phyloP scores from a whole-genome alignment of 768 basidiomycete genomes.

The Leccinum subtestaceum region DNA sequence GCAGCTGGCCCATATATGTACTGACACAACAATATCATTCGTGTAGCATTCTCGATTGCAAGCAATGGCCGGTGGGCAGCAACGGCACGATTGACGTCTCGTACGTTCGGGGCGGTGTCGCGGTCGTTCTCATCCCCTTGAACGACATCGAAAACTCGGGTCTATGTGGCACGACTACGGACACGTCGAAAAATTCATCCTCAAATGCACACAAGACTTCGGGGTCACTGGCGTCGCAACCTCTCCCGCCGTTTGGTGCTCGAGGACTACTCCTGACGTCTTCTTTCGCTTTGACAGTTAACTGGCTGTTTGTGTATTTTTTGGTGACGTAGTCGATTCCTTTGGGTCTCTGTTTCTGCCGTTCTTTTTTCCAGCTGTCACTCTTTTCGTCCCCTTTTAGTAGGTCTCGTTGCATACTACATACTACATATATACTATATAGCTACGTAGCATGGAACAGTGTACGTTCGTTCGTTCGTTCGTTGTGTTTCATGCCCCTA shows the following conservation, averaged over 20 bases:
- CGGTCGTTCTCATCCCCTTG: slow-evolving; percentile 38
- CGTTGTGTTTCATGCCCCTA: too few species aligned
- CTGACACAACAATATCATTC: not conserved
- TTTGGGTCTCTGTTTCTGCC: not conserved
- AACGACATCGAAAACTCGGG: slow-evolving; percentile 34
- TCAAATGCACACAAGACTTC: not conserved
- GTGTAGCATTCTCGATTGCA: slow-evolving; percentile 59
- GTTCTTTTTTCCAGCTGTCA: not conserved
- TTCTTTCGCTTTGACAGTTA: not conserved
- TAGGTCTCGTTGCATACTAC: too few species aligned
- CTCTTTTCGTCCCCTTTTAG: not conserved
- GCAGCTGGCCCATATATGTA: not conserved
- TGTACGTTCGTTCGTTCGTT: too few species aligned
- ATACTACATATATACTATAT: not conserved
- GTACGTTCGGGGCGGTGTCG: slow-evolving; percentile 61
- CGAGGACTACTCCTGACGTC: not conserved
- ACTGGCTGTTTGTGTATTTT: not conserved
- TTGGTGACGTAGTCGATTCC: not conserved
- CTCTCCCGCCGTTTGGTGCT: not conserved
- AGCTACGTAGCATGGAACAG: not conserved
- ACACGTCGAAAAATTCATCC: not conserved
- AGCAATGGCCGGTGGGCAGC: slow-evolving; percentile 67
- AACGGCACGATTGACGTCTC: slow-evolving; percentile 57
- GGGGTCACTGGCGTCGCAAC: not conserved
- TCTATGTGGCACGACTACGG: slow-evolving; percentile 31